Conservation (phyloP, 2,329 filamentous ascomycete genomes). For the Sporothrix pallida region DNA sequence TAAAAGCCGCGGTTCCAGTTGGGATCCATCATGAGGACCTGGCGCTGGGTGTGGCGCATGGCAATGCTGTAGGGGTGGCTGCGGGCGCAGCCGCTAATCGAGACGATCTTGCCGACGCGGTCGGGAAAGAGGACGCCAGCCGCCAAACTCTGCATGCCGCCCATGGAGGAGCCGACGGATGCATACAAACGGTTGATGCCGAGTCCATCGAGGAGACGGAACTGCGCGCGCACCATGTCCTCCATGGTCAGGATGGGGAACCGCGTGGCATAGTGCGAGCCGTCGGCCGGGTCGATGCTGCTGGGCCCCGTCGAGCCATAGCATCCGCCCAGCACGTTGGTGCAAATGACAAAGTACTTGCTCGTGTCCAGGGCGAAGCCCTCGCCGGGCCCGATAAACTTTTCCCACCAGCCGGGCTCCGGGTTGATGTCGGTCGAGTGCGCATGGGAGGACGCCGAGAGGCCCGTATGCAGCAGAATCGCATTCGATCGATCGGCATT, state of each 20-base stretch:
- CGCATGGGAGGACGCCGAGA: constrained; percentile 96
- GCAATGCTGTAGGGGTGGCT: constrained; percentile 98
- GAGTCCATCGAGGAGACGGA: constrained; percentile 80
- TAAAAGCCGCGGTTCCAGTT: constrained; percentile 97
- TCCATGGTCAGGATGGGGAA: constrained; percentile 96
- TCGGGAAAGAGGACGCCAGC: constrained; percentile 83
- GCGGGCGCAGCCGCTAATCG: constrained; percentile 89
- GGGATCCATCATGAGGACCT: constrained; percentile 98
- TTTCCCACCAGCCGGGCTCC: constrained; percentile 97
- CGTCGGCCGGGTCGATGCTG: constrained; percentile 85
- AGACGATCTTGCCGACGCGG: constrained; percentile 80
- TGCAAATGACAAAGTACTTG: constrained; percentile 93
- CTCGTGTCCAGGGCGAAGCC: constrained; percentile 76
- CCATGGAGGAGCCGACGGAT: constrained; percentile 96
- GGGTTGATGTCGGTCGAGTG: constrained; percentile 87
- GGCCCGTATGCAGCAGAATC: constrained; percentile 88
- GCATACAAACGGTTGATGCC: constrained; percentile 82
- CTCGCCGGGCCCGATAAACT: constrained; percentile 87
- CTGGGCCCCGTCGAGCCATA: constrained; percentile 93
- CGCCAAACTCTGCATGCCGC: constrained; percentile 94
- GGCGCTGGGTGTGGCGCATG: constrained; percentile 96
- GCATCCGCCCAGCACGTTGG: constrained; percentile 94
- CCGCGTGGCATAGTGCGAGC: constrained; percentile 85
- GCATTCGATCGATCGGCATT: constrained; percentile 84
- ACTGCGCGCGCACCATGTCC: constrained; percentile 97